These are phyloP conservation scores for Cercis canadensis DNA, from an alignment of 306 rosid genomes.

Conservation along the genomic window DNA sequence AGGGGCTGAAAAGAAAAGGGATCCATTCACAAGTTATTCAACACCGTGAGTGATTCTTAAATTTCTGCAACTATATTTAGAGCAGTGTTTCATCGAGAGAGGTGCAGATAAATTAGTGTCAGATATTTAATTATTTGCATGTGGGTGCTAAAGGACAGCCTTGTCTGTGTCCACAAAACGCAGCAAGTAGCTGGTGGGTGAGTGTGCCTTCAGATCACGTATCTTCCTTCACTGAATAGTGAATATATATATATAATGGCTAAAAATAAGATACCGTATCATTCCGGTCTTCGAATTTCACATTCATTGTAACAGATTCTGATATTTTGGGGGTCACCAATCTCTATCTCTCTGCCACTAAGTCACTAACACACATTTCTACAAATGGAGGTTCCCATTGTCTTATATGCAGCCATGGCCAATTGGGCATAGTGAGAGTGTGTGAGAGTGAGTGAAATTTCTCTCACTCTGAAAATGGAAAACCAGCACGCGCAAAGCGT, in stretches of 20 bases:
- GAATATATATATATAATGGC: neutral
- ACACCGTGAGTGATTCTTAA: neutral
- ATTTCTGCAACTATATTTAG: neutral
- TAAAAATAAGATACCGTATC: neutral
- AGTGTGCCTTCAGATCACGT: neutral
- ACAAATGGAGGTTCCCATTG: neutral
- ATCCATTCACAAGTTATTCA: neutral
- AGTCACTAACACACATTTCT: neutral
- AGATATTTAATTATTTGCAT: neutral
- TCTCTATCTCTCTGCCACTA: neutral
- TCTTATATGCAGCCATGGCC: neutral
- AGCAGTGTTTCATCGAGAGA: too few relatives aligned
- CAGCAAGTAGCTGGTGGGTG: neutral
- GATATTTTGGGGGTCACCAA: neutral
- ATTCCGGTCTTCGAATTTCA: neutral
- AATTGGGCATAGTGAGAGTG: too few relatives aligned
- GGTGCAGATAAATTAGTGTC: conserved; percentile 9
- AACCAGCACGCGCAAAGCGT: too few relatives aligned
- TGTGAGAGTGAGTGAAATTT: too few relatives aligned
- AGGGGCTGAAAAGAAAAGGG: neutral
- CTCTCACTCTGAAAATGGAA: too few relatives aligned
- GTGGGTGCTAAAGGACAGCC: conserved; percentile 7
- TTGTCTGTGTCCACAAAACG: neutral
- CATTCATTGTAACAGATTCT: neutral
- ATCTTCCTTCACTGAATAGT: neutral